Percentiles rank a stretch among this genome's conserved stretches.
These are phyloP conservation scores for Globisporangium lucens DNA, from an alignment of 352 stramenopile species.

Conservation along the genomic window DNA sequence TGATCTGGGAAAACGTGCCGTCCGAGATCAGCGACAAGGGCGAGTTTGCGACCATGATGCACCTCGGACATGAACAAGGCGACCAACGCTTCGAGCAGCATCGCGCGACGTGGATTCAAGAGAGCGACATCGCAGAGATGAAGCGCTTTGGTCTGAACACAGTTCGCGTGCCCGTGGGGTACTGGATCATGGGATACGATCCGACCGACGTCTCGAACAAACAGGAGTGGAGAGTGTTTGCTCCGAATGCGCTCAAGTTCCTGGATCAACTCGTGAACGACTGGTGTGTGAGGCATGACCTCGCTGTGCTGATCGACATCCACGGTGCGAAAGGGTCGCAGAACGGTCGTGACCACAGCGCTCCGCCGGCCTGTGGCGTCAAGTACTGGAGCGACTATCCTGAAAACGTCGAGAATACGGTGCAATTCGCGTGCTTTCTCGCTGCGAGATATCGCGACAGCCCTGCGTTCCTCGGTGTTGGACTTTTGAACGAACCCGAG, in stretches of 20 bases:
- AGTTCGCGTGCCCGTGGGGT: constrained; percentile 76
- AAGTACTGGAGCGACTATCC: constrained; percentile 48
- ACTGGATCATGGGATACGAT: constrained; percentile 67
- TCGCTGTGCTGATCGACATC: constrained; percentile 79
- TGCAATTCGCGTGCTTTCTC: constrained; percentile 52
- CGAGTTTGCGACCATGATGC: constrained; percentile 53
- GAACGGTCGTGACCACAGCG: constrained; percentile 80
- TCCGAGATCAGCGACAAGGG: constrained; percentile 42
- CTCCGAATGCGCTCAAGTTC: constrained; percentile 42
- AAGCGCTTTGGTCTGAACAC: constrained; percentile 61
- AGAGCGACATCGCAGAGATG: constrained; percentile 68
- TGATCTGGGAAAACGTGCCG: constrained; percentile 79
- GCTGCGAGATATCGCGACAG: constrained; percentile 39
- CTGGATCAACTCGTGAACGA: constrained; percentile 80
- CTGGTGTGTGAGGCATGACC: constrained; percentile 58
- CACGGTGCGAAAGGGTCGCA: constrained; percentile 76
- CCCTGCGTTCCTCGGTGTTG: constrained; percentile 61
- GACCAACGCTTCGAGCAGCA: constrained; percentile 72
- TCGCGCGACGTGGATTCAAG: constrained; percentile 73
- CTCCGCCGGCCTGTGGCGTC: constrained; percentile 26
- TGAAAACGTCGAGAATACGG: constrained; percentile 70
- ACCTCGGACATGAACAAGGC: constrained; percentile 40
- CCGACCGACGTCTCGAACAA: constrained; percentile 49
- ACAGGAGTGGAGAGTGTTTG: constrained; percentile 38
- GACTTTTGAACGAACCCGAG: constrained; percentile 78